Base-by-base conservation (phyloP, 2,329 filamentous ascomycete genomes). In the Coniochaeta sp. region DNA sequence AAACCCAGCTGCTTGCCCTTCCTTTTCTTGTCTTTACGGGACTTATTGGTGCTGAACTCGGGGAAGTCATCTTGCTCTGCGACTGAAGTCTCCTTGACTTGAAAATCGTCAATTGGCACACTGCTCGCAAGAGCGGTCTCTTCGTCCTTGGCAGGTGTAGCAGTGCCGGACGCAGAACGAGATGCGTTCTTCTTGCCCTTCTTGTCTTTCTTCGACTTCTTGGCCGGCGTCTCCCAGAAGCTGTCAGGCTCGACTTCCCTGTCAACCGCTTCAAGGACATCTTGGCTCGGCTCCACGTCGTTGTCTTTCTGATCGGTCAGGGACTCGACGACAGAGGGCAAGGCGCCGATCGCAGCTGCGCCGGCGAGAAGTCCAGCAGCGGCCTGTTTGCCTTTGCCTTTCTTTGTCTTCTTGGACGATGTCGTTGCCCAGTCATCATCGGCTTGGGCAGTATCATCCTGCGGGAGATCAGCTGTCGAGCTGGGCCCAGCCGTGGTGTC, bases 371-470 rank as follows among this genome's bases (percentile, higher is more conserved):
- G 6, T 14, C 26, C 28, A 3, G n/a, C 45, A 48, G 45, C 45
- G 45, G 45, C 28, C n/a, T 48, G 45, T 31, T 48, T 48, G 45
- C 55, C 55, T 57, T 59, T 53, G 55, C 60, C 64, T 55, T 60
- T 64, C 59, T 68, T 69, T 32, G 58, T 57, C 53, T 65, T 65
- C 55, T 63, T 64, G 22, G 57, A 48, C 26, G 52, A 53, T 12
- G 55, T 51, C 16, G 53, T 56, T 8, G 42, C 47, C 45, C 18
- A 51, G 10, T 13, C 24, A 18, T 56, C 50, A 31, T 55, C 53
- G 6, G 52, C 12, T 13, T 45, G 30, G n/a, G 20, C 16, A 20
- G 28, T 26, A 30, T 14, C 22, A 1, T 48, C 40, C 32, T 13
- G 40, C 4, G 30, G 38, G 26, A 9, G 24, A 46, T 49, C 13